phyloP scores from a whole-genome alignment of 2,329 filamentous ascomycete species.

The Ramularia collo-cygni region DNA sequence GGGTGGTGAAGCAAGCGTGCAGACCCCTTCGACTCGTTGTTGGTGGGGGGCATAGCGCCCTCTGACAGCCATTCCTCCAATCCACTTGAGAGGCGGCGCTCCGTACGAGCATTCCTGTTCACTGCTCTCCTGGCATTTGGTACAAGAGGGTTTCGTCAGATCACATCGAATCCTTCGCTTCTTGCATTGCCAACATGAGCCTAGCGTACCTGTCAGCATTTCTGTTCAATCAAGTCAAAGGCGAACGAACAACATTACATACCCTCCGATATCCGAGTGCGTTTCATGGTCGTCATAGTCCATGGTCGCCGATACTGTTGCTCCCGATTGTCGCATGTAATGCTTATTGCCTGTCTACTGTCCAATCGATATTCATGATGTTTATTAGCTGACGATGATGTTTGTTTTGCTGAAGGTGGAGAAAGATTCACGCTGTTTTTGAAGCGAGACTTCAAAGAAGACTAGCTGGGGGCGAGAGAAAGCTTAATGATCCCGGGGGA shows the following conservation, averaged over 20 bases:
- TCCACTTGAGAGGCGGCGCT: conserved; percentile 11
- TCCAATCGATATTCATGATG: no score
- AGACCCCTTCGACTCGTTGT: background rate
- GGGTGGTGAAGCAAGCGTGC: no score
- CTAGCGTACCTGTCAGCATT: conserved; percentile 1
- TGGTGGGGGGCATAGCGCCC: conserved; percentile 10
- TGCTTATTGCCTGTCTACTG: no score
- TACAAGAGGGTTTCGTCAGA: conserved; percentile 9
- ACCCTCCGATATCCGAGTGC: conserved; percentile 1
- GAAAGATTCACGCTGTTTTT: no score
- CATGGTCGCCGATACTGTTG: background rate
- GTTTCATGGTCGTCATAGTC: background rate
- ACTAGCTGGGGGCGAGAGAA: no score
- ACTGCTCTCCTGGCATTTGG: conserved; percentile 4
- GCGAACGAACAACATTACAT: background rate
- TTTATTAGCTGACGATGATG: no score
- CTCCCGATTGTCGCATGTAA: no score
- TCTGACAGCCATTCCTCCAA: conserved; percentile 13
- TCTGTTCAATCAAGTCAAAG: no score
- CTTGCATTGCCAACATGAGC: conserved; percentile 13
- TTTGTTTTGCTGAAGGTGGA: no score
- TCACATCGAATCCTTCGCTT: conserved; percentile 13
- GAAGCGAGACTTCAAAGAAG: no score
- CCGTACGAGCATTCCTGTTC: conserved; percentile 13
- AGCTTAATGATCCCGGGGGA: no score